Percentiles rank a stretch among this genome's conserved stretches.
These are phyloP conservation scores for Fonsecaea multimorphosa DNA, from an alignment of 2,329 filamentous ascomycete species.

Conservation along the genomic window DNA sequence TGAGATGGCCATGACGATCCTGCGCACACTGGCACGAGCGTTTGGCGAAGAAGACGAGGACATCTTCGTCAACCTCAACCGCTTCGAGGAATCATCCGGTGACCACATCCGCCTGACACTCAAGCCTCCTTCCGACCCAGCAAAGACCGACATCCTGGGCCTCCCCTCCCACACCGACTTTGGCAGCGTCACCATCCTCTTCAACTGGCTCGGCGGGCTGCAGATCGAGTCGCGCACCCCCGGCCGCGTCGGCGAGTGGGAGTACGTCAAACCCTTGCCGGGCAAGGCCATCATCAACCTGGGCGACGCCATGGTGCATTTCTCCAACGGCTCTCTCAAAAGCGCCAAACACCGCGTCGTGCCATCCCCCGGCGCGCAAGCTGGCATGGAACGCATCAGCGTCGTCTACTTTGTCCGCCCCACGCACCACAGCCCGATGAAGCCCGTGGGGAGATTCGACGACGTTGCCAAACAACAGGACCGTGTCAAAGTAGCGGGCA, in stretches of 20 bases:
- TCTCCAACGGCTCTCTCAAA: conserved; percentile 50
- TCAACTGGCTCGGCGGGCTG: conserved; percentile 42
- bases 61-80: conserved; percentile 35
- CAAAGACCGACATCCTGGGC: conserved; percentile 35
- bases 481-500: conserved; percentile 14
- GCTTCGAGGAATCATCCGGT: conserved; percentile 47
- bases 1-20: conserved; percentile 35
- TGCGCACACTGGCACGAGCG: conserved; percentile 34
- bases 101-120: conserved; percentile 58
- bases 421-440: conserved; percentile 20
- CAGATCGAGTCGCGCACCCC: conserved; percentile 46
- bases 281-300: conserved; percentile 43
- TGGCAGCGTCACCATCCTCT: conserved; percentile 44
- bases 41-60: conserved; percentile 35
- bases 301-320: conserved; percentile 51
- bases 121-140: conserved; percentile 34
- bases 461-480: not conserved
- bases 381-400: conserved; percentile 54
- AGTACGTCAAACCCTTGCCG: conserved; percentile 51
- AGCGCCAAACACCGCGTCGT: conserved; percentile 58
- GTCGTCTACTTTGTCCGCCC: conserved; percentile 63
- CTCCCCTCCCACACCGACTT: conserved; percentile 43
- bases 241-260: conserved; percentile 50
- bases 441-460: conserved; percentile 18
- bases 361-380: conserved; percentile 57